These are phyloP conservation scores for Cystobasidium tubakii DNA, from an alignment of 768 basidiomycete species.

Conservation along the genomic window DNA sequence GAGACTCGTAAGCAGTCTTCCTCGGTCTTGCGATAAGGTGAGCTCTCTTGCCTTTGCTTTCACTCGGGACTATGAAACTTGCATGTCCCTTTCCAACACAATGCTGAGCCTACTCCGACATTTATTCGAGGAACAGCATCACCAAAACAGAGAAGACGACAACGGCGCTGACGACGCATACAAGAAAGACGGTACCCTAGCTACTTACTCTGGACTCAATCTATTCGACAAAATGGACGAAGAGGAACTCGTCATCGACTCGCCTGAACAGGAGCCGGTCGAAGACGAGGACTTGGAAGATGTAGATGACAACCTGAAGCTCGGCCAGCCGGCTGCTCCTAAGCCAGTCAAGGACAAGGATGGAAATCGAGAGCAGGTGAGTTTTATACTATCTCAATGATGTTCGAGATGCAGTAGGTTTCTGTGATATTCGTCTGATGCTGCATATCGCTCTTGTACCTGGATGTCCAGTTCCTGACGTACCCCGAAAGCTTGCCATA, in stretches of 20 bases:
- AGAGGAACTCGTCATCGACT: conserved; percentile 44
- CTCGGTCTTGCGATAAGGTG: too few relatives aligned
- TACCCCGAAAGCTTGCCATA: conserved; percentile 49
- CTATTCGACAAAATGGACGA: conserved; percentile 40
- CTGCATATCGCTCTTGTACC: too few relatives aligned
- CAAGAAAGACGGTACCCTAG: conserved; percentile 5
- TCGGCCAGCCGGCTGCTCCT: conserved; percentile 34
- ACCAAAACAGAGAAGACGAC: neutral
- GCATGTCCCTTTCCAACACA: neutral
- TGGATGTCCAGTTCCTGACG: conserved; percentile 34
- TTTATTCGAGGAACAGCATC: neutral
- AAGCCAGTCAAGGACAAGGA: conserved; percentile 29
- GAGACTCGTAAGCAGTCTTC: conserved; percentile 20
- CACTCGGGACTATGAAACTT: neutral
- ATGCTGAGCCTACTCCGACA: neutral
- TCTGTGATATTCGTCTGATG: too few relatives aligned
- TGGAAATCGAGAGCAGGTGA: conserved; percentile 17
- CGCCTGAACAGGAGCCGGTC: conserved; percentile 43
- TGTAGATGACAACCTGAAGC: conserved; percentile 39
- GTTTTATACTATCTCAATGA: neutral
- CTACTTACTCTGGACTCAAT: conserved; percentile 9
- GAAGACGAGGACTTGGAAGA: conserved; percentile 44
- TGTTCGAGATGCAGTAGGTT: too few relatives aligned
- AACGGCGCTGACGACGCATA: neutral
- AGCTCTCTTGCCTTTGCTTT: neutral